Conservation (phyloP, 345 rosid species). For the Aegle marmelos region DNA sequence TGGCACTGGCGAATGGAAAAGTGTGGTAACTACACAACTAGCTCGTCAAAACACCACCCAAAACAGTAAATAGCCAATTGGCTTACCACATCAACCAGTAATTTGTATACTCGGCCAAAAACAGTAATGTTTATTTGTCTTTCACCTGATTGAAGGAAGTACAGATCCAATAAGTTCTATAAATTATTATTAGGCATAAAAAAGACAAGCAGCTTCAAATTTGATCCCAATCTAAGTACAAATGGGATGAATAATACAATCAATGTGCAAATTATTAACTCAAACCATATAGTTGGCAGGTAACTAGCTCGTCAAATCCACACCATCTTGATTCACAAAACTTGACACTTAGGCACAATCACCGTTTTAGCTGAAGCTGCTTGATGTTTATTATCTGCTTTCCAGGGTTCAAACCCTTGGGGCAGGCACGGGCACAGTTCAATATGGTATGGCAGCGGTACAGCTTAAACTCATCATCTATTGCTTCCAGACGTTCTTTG, state of each 20-base stretch:
- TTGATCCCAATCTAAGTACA: slow-evolving; percentile 15
- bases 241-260: slow-evolving; percentile 14
- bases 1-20: background rate
- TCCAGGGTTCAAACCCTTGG: slow-evolving; percentile 96
- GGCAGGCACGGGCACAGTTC: slow-evolving; percentile 98
- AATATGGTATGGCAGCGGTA: slow-evolving; percentile 93
- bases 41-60: background rate
- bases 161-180: background rate
- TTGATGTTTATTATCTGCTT: slow-evolving; percentile 85
- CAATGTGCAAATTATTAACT: slow-evolving; percentile 12
- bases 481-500: slow-evolving; percentile 78
- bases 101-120: background rate
- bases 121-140: background rate
- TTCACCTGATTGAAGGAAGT: background rate
- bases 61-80: background rate
- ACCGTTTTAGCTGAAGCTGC: slow-evolving; percentile 47
- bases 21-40: too few relatives aligned
- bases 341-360: slow-evolving; percentile 10
- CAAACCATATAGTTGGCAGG: slow-evolving; percentile 11
- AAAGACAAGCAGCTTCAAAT: background rate
- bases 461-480: slow-evolving; percentile 87
- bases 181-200: background rate
- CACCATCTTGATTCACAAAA: background rate
- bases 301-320: slow-evolving; percentile 10
- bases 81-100: background rate